Percentiles rank a stretch among this genome's conserved stretches.
These are phyloP conservation scores for Nitzschia sp. DNA, from an alignment of 108 stramenopile species.

Conservation along the genomic window DNA sequence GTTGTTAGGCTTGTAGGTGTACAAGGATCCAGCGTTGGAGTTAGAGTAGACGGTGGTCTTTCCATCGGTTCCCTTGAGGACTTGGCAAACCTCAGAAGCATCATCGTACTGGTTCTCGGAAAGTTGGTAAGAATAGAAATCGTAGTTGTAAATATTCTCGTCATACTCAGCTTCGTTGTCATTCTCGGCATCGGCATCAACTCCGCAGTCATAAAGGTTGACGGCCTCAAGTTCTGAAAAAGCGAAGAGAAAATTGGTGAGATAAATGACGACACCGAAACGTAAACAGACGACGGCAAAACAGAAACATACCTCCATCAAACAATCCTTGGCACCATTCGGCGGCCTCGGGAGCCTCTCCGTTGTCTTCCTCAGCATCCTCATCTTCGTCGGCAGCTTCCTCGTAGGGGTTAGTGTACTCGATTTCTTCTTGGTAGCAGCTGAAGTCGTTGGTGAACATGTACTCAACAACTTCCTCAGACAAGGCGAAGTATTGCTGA, in stretches of 20 bases:
- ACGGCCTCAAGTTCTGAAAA: conserved; percentile 26
- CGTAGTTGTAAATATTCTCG: conserved; percentile 31
- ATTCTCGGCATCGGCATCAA: conserved; percentile 16
- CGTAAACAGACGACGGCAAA: neutral
- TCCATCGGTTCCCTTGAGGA: conserved; percentile 18
- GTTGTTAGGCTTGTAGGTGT: conserved; percentile 25
- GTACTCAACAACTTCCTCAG: conserved; percentile 39
- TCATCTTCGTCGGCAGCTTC: conserved; percentile 29
- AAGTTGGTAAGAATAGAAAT: conserved; percentile 42
- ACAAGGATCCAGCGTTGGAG: conserved; percentile 12
- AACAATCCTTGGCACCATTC: conserved; percentile 35
- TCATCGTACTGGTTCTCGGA: conserved; percentile 33
- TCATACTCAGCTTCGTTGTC: conserved; percentile 27
- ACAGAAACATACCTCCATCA: conserved; percentile 13
- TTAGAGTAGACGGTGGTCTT: conserved; percentile 25
- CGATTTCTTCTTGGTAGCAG: conserved; percentile 29
- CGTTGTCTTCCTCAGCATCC: conserved; percentile 11
- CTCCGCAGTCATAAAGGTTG: conserved; percentile 29
- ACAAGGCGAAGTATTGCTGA: conserved; percentile 19
- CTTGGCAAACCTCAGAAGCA: conserved; percentile 28
- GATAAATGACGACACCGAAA: neutral
- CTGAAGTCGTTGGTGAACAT: conserved; percentile 35
- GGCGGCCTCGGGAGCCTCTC: conserved; percentile 30
- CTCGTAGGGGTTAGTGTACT: conserved; percentile 29
- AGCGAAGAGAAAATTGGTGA: conserved; percentile 3